These are phyloP conservation scores for Trypanosoma vivax DNA, from an alignment of 208 protist species.

Conservation along the genomic window DNA sequence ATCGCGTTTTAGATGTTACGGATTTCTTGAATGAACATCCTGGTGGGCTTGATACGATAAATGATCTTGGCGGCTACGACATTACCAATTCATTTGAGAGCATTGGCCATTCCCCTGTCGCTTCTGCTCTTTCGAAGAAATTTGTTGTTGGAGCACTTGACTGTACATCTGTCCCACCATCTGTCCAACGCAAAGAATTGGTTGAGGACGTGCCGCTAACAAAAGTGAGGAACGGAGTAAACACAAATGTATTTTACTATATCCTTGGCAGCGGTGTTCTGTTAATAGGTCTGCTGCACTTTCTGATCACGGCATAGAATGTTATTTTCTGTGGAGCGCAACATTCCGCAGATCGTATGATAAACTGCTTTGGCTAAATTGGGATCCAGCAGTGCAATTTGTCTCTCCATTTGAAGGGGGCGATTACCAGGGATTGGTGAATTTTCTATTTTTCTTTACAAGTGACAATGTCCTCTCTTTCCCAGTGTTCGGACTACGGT, in stretches of 20 bases:
- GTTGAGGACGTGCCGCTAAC: slow-evolving; percentile 40
- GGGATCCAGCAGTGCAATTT: no score
- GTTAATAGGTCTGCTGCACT: slow-evolving; percentile 29
- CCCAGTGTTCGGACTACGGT: no score
- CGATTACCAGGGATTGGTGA: no score
- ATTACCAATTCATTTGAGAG: slow-evolving; percentile 82
- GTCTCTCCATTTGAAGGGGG: no score
- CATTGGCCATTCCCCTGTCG: slow-evolving; percentile 70
- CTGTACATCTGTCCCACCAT: slow-evolving; percentile 25
- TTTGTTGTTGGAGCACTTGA: slow-evolving; percentile 72
- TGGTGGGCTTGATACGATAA: slow-evolving; percentile 82
- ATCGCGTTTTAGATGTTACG: slow-evolving; percentile 89
- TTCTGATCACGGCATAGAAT: not conserved
- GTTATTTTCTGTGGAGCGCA: no score
- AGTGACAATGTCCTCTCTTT: no score
- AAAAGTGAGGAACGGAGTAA: slow-evolving; percentile 50
- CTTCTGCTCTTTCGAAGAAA: slow-evolving; percentile 50
- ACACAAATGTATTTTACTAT: slow-evolving; percentile 42
- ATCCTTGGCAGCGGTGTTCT: slow-evolving; percentile 25
- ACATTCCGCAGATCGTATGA: no score
- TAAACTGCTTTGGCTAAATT: no score
- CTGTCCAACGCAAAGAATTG: slow-evolving; percentile 24
- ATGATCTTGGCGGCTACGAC: slow-evolving; percentile 67
- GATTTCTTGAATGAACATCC: slow-evolving; percentile 87
- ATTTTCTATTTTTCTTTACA: no score